Evolutionary conservation across 140 eudicot genomes (phyloP), one percentile per base, ranked within the genome.

Genomic region (Senecio squalidus): DNA sequence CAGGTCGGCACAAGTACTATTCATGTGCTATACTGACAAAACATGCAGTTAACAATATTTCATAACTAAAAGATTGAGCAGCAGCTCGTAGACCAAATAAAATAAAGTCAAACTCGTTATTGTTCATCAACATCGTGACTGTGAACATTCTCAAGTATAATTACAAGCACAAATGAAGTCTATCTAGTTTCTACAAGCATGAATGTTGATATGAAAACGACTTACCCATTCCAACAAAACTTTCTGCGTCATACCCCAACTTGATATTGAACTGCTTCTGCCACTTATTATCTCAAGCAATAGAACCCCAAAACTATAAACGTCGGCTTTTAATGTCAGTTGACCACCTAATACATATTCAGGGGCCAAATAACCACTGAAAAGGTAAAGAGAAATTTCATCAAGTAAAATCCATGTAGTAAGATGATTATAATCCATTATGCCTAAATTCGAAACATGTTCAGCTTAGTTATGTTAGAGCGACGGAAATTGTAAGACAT

Each of bases 311-410:
- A 87, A 93, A 84, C 99, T 88, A 67, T 84, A 93, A 3, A 93
- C 87, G 28, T 93, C 99, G 0, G 96, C 99, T 75, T 84, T 88
- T 78, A 69, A 39, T 9, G 99, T 93, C 39, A 93, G 74, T 64
- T 88, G 94, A 22, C 99, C 96, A 34, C 95, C 95, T 74, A 84
- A 70, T 58, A 64, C 93, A 68, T 93, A 93, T 62, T 93, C 99
- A 11, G 99, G 99, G 8, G 99, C 99, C 78, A 90, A 76, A 76
- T 90, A 90, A 60, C 97, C 97, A 23, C 97, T 90, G 85, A 52
- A 46, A 30, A 33, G 57, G 60, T 24, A 62, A 67, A 55, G 34
- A 6, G 17, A 6, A 58, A 20, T 6, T 30, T 45, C 44, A 36
- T 40, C 45, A 62, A 73, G 27, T 36, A 51, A 55, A 34, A 11